These are phyloP conservation scores for Phytophthora sp. DNA, from an alignment of 352 stramenopile genomes.

Conservation along the genomic window DNA sequence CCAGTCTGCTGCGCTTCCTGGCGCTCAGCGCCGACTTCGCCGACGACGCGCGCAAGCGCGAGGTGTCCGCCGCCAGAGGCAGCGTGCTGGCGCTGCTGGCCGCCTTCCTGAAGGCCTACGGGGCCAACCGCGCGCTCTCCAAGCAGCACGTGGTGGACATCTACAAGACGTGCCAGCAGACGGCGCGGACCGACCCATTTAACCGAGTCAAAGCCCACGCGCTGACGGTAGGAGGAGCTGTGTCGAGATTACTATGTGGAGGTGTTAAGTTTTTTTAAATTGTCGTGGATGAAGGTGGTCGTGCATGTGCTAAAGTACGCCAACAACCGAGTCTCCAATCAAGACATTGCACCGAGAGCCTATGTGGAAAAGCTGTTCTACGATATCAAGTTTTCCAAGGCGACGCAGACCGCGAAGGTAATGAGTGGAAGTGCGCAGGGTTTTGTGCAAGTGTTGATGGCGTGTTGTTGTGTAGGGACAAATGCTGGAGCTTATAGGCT, in stretches of 20 bases:
- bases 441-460: neutral
- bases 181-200: constrained; percentile 57
- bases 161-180: constrained; percentile 54
- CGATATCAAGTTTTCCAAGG: constrained; percentile 79
- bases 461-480: constrained; percentile 40
- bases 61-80: constrained; percentile 54
- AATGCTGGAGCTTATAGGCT: constrained; percentile 69
- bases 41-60: constrained; percentile 63
- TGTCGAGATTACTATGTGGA: neutral
- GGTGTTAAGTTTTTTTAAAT: neutral
- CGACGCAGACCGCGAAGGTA: constrained; percentile 71
- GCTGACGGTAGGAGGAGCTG: constrained; percentile 35
- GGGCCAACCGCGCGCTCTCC: constrained; percentile 49
- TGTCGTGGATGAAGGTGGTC: constrained; percentile 43
- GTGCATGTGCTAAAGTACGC: constrained; percentile 63
- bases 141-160: constrained; percentile 53
- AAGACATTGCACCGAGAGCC: constrained; percentile 52
- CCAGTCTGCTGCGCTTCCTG: constrained; percentile 65
- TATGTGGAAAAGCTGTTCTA: constrained; percentile 80
- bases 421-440: neutral
- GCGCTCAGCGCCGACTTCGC: constrained; percentile 49
- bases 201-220: constrained; percentile 71
- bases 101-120: constrained; percentile 59
- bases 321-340: constrained; percentile 31
- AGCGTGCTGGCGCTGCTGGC: constrained; percentile 58